phyloP scores from a whole-genome alignment of 208 protist genomes.

The Trypanosoma grayi region DNA sequence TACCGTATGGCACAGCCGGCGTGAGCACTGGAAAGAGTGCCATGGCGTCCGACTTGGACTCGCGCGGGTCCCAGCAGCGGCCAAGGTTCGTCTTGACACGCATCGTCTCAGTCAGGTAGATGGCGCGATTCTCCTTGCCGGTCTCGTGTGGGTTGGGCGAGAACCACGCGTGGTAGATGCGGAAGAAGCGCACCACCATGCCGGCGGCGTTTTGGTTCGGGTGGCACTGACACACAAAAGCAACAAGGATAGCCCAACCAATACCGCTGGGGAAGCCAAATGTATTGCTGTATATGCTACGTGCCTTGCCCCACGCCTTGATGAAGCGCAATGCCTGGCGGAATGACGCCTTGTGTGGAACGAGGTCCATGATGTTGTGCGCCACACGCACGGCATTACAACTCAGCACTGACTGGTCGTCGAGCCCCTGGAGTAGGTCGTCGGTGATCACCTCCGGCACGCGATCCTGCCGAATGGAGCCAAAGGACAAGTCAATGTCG shows the following conservation, averaged over 20 bases:
- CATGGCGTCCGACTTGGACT: conserved; percentile 85
- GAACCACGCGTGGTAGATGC: conserved; percentile 91
- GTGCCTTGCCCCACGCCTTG: conserved; percentile 96
- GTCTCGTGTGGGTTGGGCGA: conserved; percentile 82
- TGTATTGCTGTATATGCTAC: conserved; percentile 96
- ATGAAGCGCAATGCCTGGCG: conserved; percentile 94
- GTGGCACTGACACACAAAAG: conserved; percentile 97
- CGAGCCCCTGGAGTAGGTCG: conserved; percentile 88
- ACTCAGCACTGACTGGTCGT: conserved; percentile 93
- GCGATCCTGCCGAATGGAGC: conserved; percentile 78
- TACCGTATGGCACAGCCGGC: conserved; percentile 97
- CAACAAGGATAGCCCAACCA: conserved; percentile 96
- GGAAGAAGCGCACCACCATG: conserved; percentile 95
- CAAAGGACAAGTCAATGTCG: conserved; percentile 97
- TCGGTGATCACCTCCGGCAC: conserved; percentile 95
- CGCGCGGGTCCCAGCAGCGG: conserved; percentile 77
- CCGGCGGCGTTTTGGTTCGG: conserved; percentile 93
- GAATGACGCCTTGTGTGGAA: conserved; percentile 95
- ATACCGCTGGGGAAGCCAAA: conserved; percentile 97
- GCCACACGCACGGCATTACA: conserved; percentile 97
- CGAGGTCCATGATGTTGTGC: conserved; percentile 95
- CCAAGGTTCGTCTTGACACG: conserved; percentile 68
- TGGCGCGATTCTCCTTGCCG: conserved; percentile 80
- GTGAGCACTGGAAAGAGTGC: conserved; percentile 98
- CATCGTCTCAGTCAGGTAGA: conserved; percentile 86